A percentile compares a stretch with the other conserved stretches of the same genome.
These are phyloP conservation scores for Tubosaeta sp. DNA, from an alignment of 768 basidiomycete species.

Conservation along the genomic window DNA sequence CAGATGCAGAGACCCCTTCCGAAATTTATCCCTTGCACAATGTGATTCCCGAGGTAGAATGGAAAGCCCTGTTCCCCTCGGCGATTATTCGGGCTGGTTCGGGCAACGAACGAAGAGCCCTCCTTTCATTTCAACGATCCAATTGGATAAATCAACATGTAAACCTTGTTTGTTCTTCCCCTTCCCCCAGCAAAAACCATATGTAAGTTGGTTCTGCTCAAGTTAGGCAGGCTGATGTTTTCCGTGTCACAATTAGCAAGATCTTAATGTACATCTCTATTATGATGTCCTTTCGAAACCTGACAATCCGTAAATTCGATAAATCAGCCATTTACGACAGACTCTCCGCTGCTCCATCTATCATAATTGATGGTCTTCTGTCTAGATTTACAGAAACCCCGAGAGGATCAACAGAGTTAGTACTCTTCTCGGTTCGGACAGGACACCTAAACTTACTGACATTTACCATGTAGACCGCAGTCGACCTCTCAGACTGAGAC, in stretches of 20 bases:
- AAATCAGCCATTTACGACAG: conserved; percentile 53
- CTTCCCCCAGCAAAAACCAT: conserved; percentile 53
- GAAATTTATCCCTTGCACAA: conserved; percentile 70
- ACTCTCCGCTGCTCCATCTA: conserved; percentile 53
- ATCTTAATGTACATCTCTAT: conserved; percentile 75
- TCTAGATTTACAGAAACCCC: conserved; percentile 76
- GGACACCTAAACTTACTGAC: neutral
- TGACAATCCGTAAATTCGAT: conserved; percentile 38
- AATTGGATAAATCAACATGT: conserved; percentile 73
- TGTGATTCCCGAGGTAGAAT: conserved; percentile 79
- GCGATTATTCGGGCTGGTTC: conserved; percentile 50
- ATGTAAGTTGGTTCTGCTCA: conserved; percentile 42
- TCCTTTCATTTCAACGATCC: conserved; percentile 61
- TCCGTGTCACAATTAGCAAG: conserved; percentile 44
- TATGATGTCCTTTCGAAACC: conserved; percentile 68
- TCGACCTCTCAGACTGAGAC: conserved; percentile 69
- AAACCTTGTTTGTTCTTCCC: conserved; percentile 32
- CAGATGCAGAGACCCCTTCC: conserved; percentile 60
- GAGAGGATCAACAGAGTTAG: conserved; percentile 63
- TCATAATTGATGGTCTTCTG: conserved; percentile 70
- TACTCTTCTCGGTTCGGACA: neutral
- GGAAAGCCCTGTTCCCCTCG: conserved; percentile 60
- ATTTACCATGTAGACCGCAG: conserved; percentile 32
- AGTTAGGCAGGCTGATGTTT: neutral
- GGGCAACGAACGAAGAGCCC: conserved; percentile 44